Evolutionary conservation across 345 rosid genomes (phyloP).

Genomic region (Brassica nigra): DNA sequence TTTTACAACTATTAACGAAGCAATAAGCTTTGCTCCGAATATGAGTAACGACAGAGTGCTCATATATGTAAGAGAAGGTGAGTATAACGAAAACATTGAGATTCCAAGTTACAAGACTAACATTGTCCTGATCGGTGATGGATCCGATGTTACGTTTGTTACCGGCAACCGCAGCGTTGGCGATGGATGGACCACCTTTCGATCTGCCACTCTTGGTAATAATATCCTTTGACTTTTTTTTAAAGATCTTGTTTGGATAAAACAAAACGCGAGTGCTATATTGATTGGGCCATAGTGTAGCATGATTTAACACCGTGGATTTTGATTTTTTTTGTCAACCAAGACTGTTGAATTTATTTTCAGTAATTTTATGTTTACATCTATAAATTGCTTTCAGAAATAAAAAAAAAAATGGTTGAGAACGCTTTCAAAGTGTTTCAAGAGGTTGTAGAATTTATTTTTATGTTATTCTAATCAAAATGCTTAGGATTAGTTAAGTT

Average conservation of each 20-base stretch:
- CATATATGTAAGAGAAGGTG: slow-evolving; percentile 64
- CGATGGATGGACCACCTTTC: slow-evolving; percentile 92
- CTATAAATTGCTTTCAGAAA: background rate
- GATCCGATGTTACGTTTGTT: slow-evolving; percentile 60
- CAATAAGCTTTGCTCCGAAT: slow-evolving; percentile 69
- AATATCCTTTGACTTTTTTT: background rate
- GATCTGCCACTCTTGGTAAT: slow-evolving; percentile 91
- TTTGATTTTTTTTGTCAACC: background rate
- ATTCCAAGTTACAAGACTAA: slow-evolving; percentile 71
- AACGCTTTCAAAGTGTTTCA: background rate
- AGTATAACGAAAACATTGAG: slow-evolving; percentile 67
- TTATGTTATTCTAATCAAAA: background rate
- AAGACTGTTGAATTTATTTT: background rate
- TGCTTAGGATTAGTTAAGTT: background rate
- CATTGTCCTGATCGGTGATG: slow-evolving; percentile 75
- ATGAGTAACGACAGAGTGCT: slow-evolving; percentile 61
- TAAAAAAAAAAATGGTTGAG: background rate
- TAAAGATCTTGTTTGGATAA: background rate
- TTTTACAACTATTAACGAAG: slow-evolving; percentile 73
- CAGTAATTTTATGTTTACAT: background rate
- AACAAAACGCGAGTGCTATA: background rate
- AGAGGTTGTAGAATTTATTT: background rate
- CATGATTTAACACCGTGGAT: slow-evolving; percentile 1
- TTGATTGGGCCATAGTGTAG: background rate
- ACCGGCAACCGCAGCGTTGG: slow-evolving; percentile 66